These are phyloP conservation scores for Golovinomyces cichoracearum DNA, from an alignment of 2,329 filamentous ascomycete genomes.

Conservation along the genomic window DNA sequence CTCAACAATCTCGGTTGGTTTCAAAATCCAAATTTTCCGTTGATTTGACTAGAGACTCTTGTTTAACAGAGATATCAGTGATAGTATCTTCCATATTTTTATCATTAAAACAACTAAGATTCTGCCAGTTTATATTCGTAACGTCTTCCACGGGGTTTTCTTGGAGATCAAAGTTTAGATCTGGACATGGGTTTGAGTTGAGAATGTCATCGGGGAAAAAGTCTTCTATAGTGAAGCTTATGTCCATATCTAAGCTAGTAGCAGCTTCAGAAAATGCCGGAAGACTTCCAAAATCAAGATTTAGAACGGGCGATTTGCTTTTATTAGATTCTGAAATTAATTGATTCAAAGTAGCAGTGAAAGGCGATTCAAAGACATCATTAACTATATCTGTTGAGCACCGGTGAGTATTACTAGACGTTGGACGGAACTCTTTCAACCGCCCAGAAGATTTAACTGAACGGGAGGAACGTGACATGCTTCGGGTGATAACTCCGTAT, in stretches of 20 bases:
- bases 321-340: slow-evolving; percentile 14
- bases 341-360: slow-evolving; percentile 14
- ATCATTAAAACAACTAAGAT: not conserved
- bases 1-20: too few species aligned
- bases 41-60: too few species aligned
- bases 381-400: slow-evolving; percentile 7
- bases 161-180: not conserved
- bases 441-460: slow-evolving; percentile 12
- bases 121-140: not conserved
- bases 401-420: slow-evolving; percentile 10
- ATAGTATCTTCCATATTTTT: not conserved
- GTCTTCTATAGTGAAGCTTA: slow-evolving; percentile 15
- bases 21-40: too few species aligned
- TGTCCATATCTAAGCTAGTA: slow-evolving; percentile 7
- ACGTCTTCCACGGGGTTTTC: not conserved
- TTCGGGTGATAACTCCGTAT: slow-evolving; percentile 14
- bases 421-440: slow-evolving; percentile 8
- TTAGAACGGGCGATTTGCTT: slow-evolving; percentile 8
- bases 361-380: slow-evolving; percentile 15
- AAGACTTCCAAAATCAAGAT: slow-evolving; percentile 16
- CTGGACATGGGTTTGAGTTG: not conserved
- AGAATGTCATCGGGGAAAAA: slow-evolving; percentile 16
- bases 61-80: too few species aligned
- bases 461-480: slow-evolving; percentile 10
- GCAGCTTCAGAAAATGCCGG: slow-evolving; percentile 11